phyloP scores from a whole-genome alignment of 108 stramenopile genomes.

The Epipyxis sp. region DNA sequence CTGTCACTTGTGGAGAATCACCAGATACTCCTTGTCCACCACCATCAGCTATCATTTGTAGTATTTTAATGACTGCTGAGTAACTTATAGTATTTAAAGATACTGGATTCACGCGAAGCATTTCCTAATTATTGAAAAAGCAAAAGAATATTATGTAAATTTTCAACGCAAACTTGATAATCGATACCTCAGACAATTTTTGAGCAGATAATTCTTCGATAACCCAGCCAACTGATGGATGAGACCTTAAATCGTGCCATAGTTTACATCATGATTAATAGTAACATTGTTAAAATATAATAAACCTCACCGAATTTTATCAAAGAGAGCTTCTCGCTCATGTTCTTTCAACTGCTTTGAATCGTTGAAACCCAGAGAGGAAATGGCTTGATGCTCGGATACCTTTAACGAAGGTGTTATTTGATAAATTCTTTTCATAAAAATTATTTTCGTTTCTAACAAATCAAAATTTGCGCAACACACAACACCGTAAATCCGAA shows the following conservation, averaged over 20 bases:
- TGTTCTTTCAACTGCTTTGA: slow-evolving; percentile 45
- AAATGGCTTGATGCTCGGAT: slow-evolving; percentile 29
- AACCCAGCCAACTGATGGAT: slow-evolving; percentile 24
- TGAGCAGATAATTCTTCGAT: slow-evolving; percentile 32
- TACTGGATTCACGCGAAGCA: slow-evolving; percentile 41
- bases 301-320: too few species aligned
- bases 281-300: too few species aligned
- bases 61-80: slow-evolving; percentile 34
- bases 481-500: not conserved
- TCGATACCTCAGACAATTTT: slow-evolving; percentile 24
- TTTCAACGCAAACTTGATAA: not conserved
- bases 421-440: too few species aligned
- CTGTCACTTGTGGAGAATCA: slow-evolving; percentile 31
- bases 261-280: too few species aligned
- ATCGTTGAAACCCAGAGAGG: slow-evolving; percentile 49
- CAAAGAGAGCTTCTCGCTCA: slow-evolving; percentile 42
- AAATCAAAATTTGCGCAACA: not conserved
- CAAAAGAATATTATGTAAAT: not conserved
- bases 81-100: slow-evolving; percentile 49
- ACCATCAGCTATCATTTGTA: slow-evolving; percentile 38
- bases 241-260: too few species aligned
- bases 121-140: slow-evolving; percentile 2
- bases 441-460: too few species aligned
- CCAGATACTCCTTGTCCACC: slow-evolving; percentile 17
- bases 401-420: too few species aligned